phyloP scores from a whole-genome alignment of 331 rosid genomes.

The Malus hybrid region DNA sequence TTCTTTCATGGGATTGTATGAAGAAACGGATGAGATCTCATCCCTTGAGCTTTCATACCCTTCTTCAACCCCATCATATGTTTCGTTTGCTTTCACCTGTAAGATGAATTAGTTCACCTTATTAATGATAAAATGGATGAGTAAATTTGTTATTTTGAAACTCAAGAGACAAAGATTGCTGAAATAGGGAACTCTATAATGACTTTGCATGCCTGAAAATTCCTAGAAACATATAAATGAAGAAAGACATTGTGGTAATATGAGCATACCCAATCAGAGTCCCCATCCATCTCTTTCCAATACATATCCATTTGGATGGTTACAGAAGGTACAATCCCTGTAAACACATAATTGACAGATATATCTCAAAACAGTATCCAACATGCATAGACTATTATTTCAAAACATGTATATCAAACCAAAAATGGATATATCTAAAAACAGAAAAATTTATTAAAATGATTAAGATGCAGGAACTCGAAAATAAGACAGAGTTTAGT shows the following conservation, averaged over 20 bases:
- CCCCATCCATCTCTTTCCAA: conserved; percentile 91
- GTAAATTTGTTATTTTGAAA: neutral
- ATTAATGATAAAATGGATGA: conserved; percentile 9
- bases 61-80: conserved; percentile 71
- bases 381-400: no score
- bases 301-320: conserved; percentile 74
- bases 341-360: conserved; percentile 23
- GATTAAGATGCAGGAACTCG: neutral
- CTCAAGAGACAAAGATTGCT: conserved; percentile 3
- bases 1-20: conserved; percentile 73
- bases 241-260: conserved; percentile 9
- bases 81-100: conserved; percentile 86
- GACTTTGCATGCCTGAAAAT: conserved; percentile 5
- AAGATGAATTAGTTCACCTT: conserved; percentile 13
- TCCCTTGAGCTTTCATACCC: conserved; percentile 93
- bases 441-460: neutral
- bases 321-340: conserved; percentile 69
- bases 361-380: conserved; percentile 16
- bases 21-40: conserved; percentile 90
- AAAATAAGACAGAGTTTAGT: neutral
- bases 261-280: conserved; percentile 93
- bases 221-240: conserved; percentile 27
- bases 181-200: neutral
- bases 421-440: neutral
- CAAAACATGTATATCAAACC: no score